Conservation (phyloP, 352 stramenopile species). For the Globisporangium spiculum region DNA sequence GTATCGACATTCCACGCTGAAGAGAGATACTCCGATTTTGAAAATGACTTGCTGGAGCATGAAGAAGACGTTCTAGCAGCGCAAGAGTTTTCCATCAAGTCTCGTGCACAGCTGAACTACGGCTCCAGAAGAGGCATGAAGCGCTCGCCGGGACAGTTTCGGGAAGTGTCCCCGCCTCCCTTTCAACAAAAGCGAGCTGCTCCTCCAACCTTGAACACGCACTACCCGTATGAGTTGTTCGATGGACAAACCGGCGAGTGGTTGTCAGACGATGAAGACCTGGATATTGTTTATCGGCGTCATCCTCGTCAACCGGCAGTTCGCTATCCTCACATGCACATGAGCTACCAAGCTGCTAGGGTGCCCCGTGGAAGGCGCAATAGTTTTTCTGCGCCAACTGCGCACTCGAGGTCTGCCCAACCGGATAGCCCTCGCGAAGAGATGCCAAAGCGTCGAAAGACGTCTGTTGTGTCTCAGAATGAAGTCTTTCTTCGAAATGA, state of each 20-base stretch:
- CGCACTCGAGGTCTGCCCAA: background rate
- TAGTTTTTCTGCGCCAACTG: background rate
- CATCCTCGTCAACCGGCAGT: conserved; percentile 10
- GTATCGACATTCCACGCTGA: background rate
- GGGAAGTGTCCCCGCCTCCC: conserved; percentile 2
- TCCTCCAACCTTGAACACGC: background rate
- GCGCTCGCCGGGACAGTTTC: background rate
- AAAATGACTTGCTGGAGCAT: conserved; percentile 12
- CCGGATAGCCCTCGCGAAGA: background rate
- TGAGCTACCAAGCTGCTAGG: background rate
- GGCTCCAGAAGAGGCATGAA: background rate
- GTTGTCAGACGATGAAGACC: conserved; percentile 16
- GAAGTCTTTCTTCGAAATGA: conserved; percentile 6
- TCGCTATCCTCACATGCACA: conserved; percentile 9
- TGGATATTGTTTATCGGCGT: conserved; percentile 12
- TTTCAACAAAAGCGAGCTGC: conserved; percentile 8
- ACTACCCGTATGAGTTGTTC: conserved; percentile 5
- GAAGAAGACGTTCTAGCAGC: conserved; percentile 15
- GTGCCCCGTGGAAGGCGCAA: background rate
- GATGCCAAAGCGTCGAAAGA: conserved; percentile 14
- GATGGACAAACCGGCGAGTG: conserved; percentile 13
- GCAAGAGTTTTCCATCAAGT: conserved; percentile 10
- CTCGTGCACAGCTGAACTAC: conserved; percentile 1
- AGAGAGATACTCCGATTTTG: conserved; percentile 8
- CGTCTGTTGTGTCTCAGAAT: conserved; percentile 3